Evolutionary conservation across 83 land plant species (phyloP).

Genomic region (Picea abies): DNA sequence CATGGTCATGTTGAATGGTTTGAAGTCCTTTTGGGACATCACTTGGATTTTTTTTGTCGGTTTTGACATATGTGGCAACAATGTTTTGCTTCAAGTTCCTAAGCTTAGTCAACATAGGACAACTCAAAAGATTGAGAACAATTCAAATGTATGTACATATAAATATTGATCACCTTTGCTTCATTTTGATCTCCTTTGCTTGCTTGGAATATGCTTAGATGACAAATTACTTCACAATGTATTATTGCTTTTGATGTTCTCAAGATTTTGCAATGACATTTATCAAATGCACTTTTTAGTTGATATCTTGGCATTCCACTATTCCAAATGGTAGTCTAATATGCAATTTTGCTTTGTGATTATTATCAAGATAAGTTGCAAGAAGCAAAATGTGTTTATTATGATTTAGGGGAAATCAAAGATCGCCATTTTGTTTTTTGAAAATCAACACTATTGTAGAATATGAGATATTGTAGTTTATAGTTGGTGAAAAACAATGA

Average conservation of each 20-base stretch:
- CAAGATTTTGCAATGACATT: background rate
- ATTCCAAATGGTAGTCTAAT: background rate
- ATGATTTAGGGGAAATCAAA: background rate
- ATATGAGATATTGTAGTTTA: background rate
- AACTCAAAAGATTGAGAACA: constrained; percentile 31
- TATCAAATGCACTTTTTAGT: background rate
- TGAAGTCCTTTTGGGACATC: too few species aligned
- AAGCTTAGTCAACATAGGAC: constrained; percentile 32
- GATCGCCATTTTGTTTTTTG: background rate
- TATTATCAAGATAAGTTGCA: background rate
- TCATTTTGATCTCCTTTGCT: background rate
- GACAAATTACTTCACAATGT: constrained; percentile 10
- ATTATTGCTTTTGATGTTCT: background rate
- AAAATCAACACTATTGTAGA: background rate
- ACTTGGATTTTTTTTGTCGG: too few species aligned
- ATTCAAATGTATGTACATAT: constrained; percentile 4
- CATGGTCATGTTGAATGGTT: too few species aligned
- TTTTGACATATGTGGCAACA: too few species aligned
- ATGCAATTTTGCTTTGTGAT: constrained; percentile 3
- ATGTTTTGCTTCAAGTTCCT: too few species aligned
- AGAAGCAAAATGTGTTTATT: background rate
- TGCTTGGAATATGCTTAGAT: constrained; percentile 12
- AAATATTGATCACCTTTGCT: too few species aligned
- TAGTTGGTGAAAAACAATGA: background rate
- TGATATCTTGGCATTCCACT: background rate